Evolutionary conservation across 208 protist genomes (phyloP).

Genomic region (Wallacemonas rigidus): DNA sequence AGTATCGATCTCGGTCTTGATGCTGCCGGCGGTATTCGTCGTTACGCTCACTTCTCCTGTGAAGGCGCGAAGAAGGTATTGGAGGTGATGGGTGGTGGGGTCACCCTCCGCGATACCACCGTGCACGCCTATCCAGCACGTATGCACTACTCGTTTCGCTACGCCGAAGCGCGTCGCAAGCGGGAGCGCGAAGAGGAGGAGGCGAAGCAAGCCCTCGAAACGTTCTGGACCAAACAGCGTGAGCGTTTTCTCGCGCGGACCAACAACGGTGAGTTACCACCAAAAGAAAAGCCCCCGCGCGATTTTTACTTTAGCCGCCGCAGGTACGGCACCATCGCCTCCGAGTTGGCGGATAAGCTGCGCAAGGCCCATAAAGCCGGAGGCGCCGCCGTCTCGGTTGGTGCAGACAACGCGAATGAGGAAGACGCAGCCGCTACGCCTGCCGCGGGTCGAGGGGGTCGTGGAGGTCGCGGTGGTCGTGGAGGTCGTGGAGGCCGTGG

Average conservation of each 20-base stretch:
- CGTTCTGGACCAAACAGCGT: conserved; percentile 31
- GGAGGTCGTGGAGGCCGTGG: background rate
- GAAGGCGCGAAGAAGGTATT: conserved; percentile 84
- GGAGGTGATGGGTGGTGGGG: conserved; percentile 53
- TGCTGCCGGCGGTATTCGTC: conserved; percentile 47
- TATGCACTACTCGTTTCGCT: conserved; percentile 71
- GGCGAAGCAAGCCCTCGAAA: conserved; percentile 35
- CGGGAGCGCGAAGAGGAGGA: conserved; percentile 67
- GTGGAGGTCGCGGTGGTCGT: background rate
- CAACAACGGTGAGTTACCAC: conserved; percentile 47
- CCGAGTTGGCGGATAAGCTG: conserved; percentile 25
- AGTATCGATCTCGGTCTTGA: conserved; percentile 86
- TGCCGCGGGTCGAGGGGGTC: background rate
- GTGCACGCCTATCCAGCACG: conserved; percentile 57
- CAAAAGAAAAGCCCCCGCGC: conserved; percentile 10
- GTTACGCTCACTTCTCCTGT: conserved; percentile 86
- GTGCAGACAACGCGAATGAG: background rate
- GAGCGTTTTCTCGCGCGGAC: conserved; percentile 51
- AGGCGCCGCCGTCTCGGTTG: conserved; percentile 12
- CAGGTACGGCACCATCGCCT: conserved; percentile 14
- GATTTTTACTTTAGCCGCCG: conserved; percentile 9
- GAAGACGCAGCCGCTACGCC: conserved; percentile 1
- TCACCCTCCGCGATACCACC: conserved; percentile 31
- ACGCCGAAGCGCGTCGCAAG: conserved; percentile 71
- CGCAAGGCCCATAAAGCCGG: conserved; percentile 59